phyloP scores from a whole-genome alignment of 306 rosid genomes.

The Quercus suber region DNA sequence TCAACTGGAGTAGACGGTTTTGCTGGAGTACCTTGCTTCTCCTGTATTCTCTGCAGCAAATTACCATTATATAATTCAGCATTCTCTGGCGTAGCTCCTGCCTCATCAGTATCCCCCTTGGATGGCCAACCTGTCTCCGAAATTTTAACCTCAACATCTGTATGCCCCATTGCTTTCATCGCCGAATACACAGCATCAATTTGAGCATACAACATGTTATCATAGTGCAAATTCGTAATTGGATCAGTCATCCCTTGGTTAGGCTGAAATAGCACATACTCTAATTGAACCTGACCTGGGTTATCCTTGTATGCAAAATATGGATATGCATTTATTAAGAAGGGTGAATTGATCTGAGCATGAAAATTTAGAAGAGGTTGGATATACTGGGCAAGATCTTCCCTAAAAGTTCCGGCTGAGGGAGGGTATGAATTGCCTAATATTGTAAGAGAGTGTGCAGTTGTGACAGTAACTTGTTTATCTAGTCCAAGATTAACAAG shows the following conservation, averaged over 20 bases:
- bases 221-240: slow-evolving; percentile 63
- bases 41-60: slow-evolving; percentile 47
- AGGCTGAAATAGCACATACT: slow-evolving; percentile 70
- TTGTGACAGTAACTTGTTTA: slow-evolving; percentile 53
- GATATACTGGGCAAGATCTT: slow-evolving; percentile 47
- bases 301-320: slow-evolving; percentile 72
- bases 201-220: slow-evolving; percentile 90
- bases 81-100: slow-evolving; percentile 69
- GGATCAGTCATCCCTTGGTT: slow-evolving; percentile 68
- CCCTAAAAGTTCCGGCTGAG: slow-evolving; percentile 53
- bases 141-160: slow-evolving; percentile 55
- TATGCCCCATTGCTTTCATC: slow-evolving; percentile 62
- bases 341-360: slow-evolving; percentile 56
- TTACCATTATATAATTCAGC: slow-evolving; percentile 72
- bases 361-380: slow-evolving; percentile 62
- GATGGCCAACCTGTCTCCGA: slow-evolving; percentile 99
- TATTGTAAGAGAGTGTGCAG: slow-evolving; percentile 62
- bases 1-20: slow-evolving; percentile 75
- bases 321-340: slow-evolving; percentile 74
- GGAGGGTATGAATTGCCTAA: slow-evolving; percentile 66
- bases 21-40: slow-evolving; percentile 70
- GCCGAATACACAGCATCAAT: slow-evolving; percentile 83
- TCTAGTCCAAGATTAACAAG: slow-evolving; percentile 62
- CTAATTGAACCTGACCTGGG: slow-evolving; percentile 48
- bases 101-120: slow-evolving; percentile 60